Base-by-base conservation (phyloP, 1,284 basidiomycete genomes). In the Erythrobasidium hasegawianum region DNA sequence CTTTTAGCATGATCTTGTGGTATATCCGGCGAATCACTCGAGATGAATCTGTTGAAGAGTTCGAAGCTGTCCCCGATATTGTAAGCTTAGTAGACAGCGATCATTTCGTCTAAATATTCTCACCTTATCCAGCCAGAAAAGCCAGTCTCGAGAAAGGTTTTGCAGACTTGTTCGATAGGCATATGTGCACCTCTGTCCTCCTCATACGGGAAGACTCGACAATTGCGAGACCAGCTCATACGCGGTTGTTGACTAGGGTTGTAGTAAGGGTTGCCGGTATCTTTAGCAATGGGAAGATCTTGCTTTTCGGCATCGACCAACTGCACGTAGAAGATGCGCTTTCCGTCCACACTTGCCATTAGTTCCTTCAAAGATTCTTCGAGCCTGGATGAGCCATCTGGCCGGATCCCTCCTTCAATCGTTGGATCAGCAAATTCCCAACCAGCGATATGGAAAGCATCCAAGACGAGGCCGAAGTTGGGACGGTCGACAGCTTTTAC, bases 371-470 rank as follows among this genome's bases (percentile, higher is more conserved):
- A 38, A 3, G 68, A 69, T 3, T 24, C n/a, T 2, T 10, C 16
- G 14, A 68, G 11, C 0, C 62, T 33, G 5, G 45, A 27, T 10
- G n/a, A 8, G 2, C 49, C 68, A 33, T 57, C 57, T 1, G 38
- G 22, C 9, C 64, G 59, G 3, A 58, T 29, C 14, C 69, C 64
- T 10, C 55, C 45, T 0, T 41, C 52, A 9, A 43, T 18, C 1
- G 59, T 57, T 0, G 69, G 69, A 50, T 71, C 64, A 2, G 68
- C 69, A 20, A 27, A 71, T 14, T 69, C 69, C 33, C 40, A 57
- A 0, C 69, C 69, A 16, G 55, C 60, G 11, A 69, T 69, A 40
- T 71, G 69, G 64, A 71, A 71, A 4, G 69, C 50, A 29, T 71
- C 69, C 26, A 71, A 57, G 20, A 60, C 58, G 33, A 66, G 18